phyloP scores from a whole-genome alignment of 257 asterid genomes.

The Perilla frutescens region DNA sequence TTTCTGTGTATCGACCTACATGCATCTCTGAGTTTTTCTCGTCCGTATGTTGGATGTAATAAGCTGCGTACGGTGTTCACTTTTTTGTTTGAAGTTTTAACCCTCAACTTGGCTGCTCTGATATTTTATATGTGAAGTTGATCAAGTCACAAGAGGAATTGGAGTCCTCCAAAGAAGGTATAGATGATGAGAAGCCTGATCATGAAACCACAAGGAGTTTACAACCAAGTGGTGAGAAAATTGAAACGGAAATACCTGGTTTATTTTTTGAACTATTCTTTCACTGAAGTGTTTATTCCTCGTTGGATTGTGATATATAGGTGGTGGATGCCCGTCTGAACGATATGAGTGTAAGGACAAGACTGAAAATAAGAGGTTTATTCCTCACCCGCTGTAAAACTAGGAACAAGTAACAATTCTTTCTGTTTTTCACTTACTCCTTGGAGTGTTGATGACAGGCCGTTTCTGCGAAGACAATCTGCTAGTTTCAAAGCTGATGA shows the following conservation, averaged over 20 bases:
- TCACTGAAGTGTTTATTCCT: neutral
- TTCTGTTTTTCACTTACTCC: neutral
- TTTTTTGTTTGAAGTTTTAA: neutral
- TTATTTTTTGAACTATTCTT: neutral
- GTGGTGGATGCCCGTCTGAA: conserved; percentile 43
- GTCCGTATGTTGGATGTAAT: neutral
- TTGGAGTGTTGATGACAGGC: conserved; percentile 41
- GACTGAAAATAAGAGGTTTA: conserved; percentile 59
- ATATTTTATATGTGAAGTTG: conserved; percentile 27
- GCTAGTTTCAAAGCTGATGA: conserved; percentile 56
- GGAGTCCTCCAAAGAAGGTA: conserved; percentile 36
- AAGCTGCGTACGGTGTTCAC: neutral
- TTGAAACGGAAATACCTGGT: conserved; percentile 4
- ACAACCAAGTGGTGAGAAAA: conserved; percentile 54
- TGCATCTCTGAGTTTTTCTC: neutral
- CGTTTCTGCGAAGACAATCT: conserved; percentile 61
- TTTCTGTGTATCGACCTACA: neutral
- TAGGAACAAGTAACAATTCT: neutral
- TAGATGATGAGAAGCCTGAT: conserved; percentile 39
- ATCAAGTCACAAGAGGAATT: conserved; percentile 29
- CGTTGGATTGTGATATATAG: conserved; percentile 35
- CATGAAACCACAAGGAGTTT: conserved; percentile 37
- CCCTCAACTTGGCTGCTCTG: conserved; percentile 21
- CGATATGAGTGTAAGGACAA: conserved; percentile 44
- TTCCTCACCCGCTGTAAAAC: conserved; percentile 23